Percentiles rank a stretch among this genome's conserved stretches.
phyloP scores from a whole-genome alignment of 305 asterid genomes.

The Caryopteris hybrid region DNA sequence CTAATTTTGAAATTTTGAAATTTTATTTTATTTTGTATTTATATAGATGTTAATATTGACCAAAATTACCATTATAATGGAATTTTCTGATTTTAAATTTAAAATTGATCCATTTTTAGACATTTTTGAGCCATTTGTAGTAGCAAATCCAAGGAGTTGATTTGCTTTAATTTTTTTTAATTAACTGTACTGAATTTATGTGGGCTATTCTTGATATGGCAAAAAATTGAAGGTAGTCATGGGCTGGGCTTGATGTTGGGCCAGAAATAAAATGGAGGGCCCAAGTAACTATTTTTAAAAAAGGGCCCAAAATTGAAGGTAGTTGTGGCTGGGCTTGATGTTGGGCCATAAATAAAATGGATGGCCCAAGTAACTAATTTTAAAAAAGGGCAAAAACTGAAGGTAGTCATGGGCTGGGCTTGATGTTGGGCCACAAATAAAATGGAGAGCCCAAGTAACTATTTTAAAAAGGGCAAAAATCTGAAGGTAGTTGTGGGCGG shows the following conservation, averaged over 20 bases:
- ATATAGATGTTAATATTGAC: neutral
- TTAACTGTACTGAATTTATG: neutral
- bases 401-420: no score
- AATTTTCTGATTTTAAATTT: neutral
- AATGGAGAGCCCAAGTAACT: no score
- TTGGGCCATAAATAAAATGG: neutral
- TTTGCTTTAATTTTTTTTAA: conserved; percentile 3
- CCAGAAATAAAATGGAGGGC: no score
- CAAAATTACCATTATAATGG: neutral
- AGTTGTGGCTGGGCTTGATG: neutral
- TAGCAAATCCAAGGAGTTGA: neutral
- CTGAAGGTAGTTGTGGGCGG: no score
- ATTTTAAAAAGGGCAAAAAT: no score
- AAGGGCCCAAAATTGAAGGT: no score
- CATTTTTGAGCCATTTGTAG: neutral
- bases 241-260: no score
- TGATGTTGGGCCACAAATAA: no score
- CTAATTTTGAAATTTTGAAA: no score
- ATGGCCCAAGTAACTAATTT: no score
- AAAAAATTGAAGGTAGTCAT: neutral
- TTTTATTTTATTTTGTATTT: neutral
- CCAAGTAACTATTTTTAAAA: no score
- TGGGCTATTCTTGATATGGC: neutral
- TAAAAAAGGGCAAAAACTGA: no score
- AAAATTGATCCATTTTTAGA: conserved; percentile 3